Percentiles rank a stretch among this genome's conserved stretches.
Conservation (phyloP, 495 filamentous ascomycete genomes). For the Cladorrhinum samala region DNA sequence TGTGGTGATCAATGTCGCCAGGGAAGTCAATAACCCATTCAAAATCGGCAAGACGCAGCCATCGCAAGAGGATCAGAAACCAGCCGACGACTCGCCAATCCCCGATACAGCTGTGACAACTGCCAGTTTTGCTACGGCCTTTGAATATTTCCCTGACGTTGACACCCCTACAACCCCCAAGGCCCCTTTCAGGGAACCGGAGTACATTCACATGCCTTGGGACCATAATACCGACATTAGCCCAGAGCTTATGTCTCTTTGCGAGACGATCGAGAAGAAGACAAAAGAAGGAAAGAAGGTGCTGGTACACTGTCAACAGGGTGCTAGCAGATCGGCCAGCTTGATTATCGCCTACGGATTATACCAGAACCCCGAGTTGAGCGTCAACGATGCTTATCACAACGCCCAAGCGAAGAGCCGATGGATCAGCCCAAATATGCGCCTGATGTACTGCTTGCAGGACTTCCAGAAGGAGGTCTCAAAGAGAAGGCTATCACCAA, state of each 20-base stretch:
- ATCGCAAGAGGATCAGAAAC: constrained; percentile 10
- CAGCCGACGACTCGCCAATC: constrained; percentile 42
- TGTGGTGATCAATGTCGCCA: constrained; percentile 90
- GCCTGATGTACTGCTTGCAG: constrained; percentile 91
- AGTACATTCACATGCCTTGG: constrained; percentile 95
- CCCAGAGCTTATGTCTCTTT: constrained; percentile 75
- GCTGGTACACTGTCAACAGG: constrained; percentile 90
- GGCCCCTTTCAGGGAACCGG: constrained; percentile 53
- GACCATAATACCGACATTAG: constrained; percentile 97
- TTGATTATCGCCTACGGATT: constrained; percentile 94
- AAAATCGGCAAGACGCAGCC: constrained; percentile 23
- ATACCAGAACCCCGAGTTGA: constrained; percentile 79
- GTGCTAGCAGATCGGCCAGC: constrained; percentile 93
- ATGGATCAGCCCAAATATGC: constrained; percentile 99
- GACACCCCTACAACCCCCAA: constrained; percentile 56
- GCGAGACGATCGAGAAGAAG: constrained; percentile 77
- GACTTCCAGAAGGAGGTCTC: constrained; percentile 74
- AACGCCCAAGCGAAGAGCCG: constrained; percentile 80
- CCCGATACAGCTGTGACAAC: constrained; percentile 67
- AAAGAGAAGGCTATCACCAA: constrained; percentile 40
- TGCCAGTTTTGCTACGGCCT: constrained; percentile 65
- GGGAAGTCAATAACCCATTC: constrained; percentile 90
- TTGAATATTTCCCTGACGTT: constrained; percentile 47
- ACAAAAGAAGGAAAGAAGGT: constrained; percentile 77
- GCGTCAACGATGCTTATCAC: constrained; percentile 90